Percentiles rank a stretch among this genome's conserved stretches.
Conservation (phyloP, 768 basidiomycete species). For the Cubamyces sp. region DNA sequence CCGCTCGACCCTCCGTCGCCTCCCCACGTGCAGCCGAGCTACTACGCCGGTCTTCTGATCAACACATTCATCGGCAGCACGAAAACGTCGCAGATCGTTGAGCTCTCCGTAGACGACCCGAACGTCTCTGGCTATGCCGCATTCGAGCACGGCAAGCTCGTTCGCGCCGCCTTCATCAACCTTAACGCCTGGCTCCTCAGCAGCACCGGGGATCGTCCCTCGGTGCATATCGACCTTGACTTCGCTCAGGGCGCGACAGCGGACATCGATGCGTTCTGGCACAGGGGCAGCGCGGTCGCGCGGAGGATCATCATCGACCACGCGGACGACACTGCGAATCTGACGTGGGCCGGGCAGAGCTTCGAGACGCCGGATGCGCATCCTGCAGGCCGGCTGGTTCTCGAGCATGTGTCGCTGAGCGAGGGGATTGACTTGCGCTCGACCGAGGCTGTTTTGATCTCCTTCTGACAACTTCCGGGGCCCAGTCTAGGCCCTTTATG, state of each 20-base stretch:
- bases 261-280: constrained; percentile 11
- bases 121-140: constrained; percentile 64
- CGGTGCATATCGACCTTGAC: constrained; percentile 45
- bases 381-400: constrained; percentile 22
- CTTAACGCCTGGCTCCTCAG: constrained; percentile 48
- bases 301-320: constrained; percentile 31
- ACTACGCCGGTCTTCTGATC: constrained; percentile 66
- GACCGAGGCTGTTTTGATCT: constrained; percentile 33
- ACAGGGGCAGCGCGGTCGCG: constrained; percentile 14
- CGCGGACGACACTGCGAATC: constrained; percentile 32
- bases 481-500: too few species aligned
- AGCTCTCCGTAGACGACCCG: constrained; percentile 51
- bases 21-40: constrained; percentile 67
- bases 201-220: constrained; percentile 40
- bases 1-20: constrained; percentile 50
- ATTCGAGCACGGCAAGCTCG: constrained; percentile 50
- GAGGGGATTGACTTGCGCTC: constrained; percentile 30
- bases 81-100: constrained; percentile 46
- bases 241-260: constrained; percentile 32
- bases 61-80: constrained; percentile 58
- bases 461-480: too few species aligned
- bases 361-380: constrained; percentile 31
- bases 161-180: constrained; percentile 62
- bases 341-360: constrained; percentile 36
- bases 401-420: constrained; percentile 25